These are phyloP conservation scores for Irpex sp. DNA, from an alignment of 1,284 basidiomycete species.

Conservation along the genomic window DNA sequence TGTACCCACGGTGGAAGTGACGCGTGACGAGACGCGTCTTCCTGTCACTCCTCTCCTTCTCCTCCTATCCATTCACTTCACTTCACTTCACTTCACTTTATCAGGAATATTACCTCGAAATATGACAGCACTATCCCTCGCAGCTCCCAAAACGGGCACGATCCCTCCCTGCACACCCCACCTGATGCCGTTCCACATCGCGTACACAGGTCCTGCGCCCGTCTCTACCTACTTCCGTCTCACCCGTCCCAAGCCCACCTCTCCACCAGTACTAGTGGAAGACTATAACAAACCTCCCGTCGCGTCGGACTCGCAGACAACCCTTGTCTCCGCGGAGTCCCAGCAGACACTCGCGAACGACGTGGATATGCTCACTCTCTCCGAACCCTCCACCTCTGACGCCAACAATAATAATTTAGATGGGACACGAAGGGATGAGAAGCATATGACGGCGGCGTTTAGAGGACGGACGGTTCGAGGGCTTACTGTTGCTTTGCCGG, in stretches of 20 bases:
- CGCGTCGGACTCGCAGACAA: not conserved
- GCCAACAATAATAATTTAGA: not conserved
- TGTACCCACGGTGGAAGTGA: not conserved
- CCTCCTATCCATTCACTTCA: not conserved
- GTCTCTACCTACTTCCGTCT: conserved; percentile 67
- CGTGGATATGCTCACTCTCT: not conserved
- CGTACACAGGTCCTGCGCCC: conserved; percentile 63
- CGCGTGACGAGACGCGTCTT: not conserved
- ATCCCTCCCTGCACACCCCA: conserved; percentile 42
- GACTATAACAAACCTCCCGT: not conserved
- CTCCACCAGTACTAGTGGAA: not conserved
- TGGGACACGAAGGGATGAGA: conserved; percentile 4
- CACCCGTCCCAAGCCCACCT: conserved; percentile 31
- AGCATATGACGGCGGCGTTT: conserved; percentile 58
- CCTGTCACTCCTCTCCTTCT: not conserved
- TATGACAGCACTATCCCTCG: not conserved
- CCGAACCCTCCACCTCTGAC: not conserved
- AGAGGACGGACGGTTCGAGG: conserved; percentile 68
- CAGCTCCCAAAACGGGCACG: conserved; percentile 3
- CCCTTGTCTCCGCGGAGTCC: not conserved
- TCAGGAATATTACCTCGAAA: not conserved
- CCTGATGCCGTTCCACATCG: conserved; percentile 78
- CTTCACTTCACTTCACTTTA: too few relatives aligned
- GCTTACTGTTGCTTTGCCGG: conserved; percentile 52
- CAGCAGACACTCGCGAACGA: not conserved